phyloP scores from a whole-genome alignment of 371 early-diverging fungal species.

The Mortierella sp. region DNA sequence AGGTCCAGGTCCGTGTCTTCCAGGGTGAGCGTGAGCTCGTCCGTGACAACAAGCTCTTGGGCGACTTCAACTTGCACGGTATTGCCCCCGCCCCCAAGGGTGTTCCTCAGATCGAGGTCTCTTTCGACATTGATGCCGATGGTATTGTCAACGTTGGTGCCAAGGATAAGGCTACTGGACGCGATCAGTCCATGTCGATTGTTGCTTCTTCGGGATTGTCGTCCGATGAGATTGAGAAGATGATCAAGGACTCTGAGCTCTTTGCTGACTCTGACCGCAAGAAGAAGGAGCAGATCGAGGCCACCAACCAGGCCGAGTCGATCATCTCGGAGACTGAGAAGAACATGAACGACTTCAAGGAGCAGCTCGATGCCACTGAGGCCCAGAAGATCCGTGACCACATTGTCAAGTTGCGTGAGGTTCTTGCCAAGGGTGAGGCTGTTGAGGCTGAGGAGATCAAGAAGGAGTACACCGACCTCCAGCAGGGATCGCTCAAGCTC shows the following conservation, averaged over 20 bases:
- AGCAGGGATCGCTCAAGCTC: constrained; percentile 86
- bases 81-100: constrained; percentile 91
- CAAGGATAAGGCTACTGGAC: constrained; percentile 94
- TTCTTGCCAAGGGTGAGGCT: constrained; percentile 67
- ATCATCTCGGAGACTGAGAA: constrained; percentile 90
- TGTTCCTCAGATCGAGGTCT: constrained; percentile 92
- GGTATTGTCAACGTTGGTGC: constrained; percentile 98
- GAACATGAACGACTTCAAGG: constrained; percentile 90
- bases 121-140: constrained; percentile 98
- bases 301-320: constrained; percentile 90
- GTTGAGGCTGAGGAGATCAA: constrained; percentile 72
- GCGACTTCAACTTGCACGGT: constrained; percentile 90
- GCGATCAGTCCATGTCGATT: constrained; percentile 94
- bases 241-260: constrained; percentile 92
- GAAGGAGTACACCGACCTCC: constrained; percentile 75
- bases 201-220: constrained; percentile 89
- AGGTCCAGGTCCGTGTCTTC: constrained; percentile 95
- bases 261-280: constrained; percentile 90
- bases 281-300: constrained; percentile 92
- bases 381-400: constrained; percentile 76
- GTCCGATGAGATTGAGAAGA: constrained; percentile 93
- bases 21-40: constrained; percentile 97
- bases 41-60: constrained; percentile 95
- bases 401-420: constrained; percentile 75
- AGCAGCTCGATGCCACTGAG: constrained; percentile 84